phyloP scores from a whole-genome alignment of 768 basidiomycete species.

The Inosperma sp. region DNA sequence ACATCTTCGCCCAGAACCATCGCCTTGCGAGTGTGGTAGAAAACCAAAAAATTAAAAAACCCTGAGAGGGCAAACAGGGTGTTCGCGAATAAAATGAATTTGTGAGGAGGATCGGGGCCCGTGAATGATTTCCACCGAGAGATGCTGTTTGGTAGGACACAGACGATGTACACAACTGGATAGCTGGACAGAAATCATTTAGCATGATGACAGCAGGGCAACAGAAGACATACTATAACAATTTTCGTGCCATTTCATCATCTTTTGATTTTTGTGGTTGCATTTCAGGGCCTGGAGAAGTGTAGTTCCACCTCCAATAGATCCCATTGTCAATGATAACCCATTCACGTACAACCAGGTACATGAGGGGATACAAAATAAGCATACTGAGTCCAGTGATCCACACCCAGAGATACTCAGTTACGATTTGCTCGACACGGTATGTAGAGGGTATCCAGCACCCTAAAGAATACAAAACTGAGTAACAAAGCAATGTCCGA shows the following conservation, averaged over 20 bases:
- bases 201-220: neutral
- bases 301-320: constrained; percentile 3
- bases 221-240: constrained; percentile 43
- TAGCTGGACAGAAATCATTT: constrained; percentile 29
- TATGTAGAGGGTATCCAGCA: constrained; percentile 45
- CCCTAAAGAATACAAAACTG: too few relatives aligned
- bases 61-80: constrained; percentile 43
- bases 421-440: constrained; percentile 35
- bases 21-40: constrained; percentile 27
- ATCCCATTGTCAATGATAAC: constrained; percentile 28
- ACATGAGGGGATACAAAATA: constrained; percentile 42
- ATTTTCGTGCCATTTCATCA: constrained; percentile 33
- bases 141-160: constrained; percentile 38
- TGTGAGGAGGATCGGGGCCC: constrained; percentile 27
- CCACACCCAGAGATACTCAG: constrained; percentile 56
- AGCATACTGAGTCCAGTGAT: constrained; percentile 38
- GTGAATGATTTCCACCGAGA: constrained; percentile 38
- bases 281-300: neutral
- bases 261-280: constrained; percentile 22
- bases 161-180: constrained; percentile 41
- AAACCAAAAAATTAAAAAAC: constrained; percentile 41
- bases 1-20: constrained; percentile 23
- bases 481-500: neutral
- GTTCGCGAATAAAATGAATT: constrained; percentile 35
- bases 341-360: constrained; percentile 38